Evolutionary conservation across 176 grass and related monocot species (phyloP), one percentile per base, ranked within the genome.

Genomic region (Thalia dealbata): DNA sequence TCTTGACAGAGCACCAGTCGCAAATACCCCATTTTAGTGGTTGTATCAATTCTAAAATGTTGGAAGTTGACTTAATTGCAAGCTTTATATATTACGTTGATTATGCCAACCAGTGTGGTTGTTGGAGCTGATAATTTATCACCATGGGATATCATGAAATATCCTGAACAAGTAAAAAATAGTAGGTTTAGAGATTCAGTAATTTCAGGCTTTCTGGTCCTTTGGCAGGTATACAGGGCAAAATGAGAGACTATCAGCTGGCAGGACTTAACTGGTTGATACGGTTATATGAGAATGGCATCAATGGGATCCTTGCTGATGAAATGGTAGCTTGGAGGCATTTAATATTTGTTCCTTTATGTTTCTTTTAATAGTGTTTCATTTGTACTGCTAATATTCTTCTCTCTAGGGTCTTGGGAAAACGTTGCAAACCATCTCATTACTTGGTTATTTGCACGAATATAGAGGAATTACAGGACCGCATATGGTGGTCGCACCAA

Each of bases 191-290:
- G 45, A 48, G 11, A 48, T 48, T 48, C 45, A 48, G 45, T 48
- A 48, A 48, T 48, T 48, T 48, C 45, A 48, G 45, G 45, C 3
- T 72, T 52, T 15, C 25, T 21, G 14, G 2, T 54, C 27, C 24
- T 22, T 69, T 62, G 74, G 52, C 83, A 99, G 95, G 95, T 55
- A 99, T 99, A 78, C 89, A 93, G 50, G 95, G 95, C 11, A 91
- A 99, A 75, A 93, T 99, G 90, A 83, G 90, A 74, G 95, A 99
- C 81, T 99, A 99, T 60, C 95, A 99, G 60, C 70, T 99, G 64
- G 95, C 95, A 75, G 95, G 95, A 73, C 87, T 99, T 67, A 99
- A 99, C 59, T 99, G 95, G 95, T 83, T 99, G 27, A 99, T 99
- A 61, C 73, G 95, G 32, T 81, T 95, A 45, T 99, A 93, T 77